Evolutionary conservation across 495 filamentous ascomycete species (phyloP), one percentile per base, ranked within the genome.

Genomic region (Penicillium daleae): DNA sequence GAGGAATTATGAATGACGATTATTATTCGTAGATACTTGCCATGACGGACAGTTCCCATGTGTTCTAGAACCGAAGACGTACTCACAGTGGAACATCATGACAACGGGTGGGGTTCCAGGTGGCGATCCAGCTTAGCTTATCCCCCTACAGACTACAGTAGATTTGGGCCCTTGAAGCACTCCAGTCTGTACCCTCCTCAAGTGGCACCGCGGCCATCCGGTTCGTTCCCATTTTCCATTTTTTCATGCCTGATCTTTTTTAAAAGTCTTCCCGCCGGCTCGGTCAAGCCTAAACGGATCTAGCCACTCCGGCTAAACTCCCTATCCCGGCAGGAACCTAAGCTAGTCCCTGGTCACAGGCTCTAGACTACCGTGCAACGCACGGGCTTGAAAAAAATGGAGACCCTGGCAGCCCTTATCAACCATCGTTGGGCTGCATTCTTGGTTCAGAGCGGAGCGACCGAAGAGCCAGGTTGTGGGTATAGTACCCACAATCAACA

Each of bases 61-160:
- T 15, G 50, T 60, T 64, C 62, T 64, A 64, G 62, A 64, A 31
- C 29, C 2, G 33, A 32, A 39, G 35, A 48, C 53, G 63, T 65
- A 65, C 63, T 51, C 57, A 53, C 57, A 53, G 26, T 21, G n/a
- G 40, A 39, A 61, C 58, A 65, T 65, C 63, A 58, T 57, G 9
- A 15, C 27, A 31, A 24, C 26, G 10, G 52, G 62, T 65, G 62
- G 63, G 59, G 46, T 64, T 46, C 42, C 40, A 19, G 48, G 63
- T 65, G 63, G 63, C 63, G 53, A 65, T 61, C 58, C 62, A 57
- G 42, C 22, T 33, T 52, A 56, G 42, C 22, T 33, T 52, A 26
- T 48, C 44, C 27, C 9, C 15, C 50, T 60, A n/a, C n/a, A n/a
- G n/a, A n/a, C n/a, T n/a, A n/a, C n/a, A n/a, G n/a, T 50, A 31